phyloP scores from a whole-genome alignment of 352 stramenopile genomes.

The Phytopythium litorale region DNA sequence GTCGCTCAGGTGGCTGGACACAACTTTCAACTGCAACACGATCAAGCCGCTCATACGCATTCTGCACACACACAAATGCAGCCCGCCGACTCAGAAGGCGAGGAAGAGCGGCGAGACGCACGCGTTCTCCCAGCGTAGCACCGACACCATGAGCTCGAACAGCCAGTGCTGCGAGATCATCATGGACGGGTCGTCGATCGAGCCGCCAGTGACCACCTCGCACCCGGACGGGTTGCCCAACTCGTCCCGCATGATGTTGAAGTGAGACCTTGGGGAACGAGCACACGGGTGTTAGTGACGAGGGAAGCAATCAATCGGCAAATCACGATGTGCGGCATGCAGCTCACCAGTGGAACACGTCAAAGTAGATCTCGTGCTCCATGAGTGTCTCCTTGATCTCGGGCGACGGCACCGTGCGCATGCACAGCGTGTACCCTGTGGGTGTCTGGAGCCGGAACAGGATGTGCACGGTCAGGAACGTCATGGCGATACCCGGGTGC shows the following conservation, averaged over 20 bases:
- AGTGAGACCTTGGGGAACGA: constrained; percentile 32
- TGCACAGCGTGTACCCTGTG: constrained; percentile 52
- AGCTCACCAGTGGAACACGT: constrained; percentile 56
- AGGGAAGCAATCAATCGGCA: not conserved
- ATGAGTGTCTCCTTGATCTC: constrained; percentile 38
- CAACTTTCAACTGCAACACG: too few relatives aligned
- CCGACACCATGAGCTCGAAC: constrained; percentile 61
- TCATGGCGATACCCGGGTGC: constrained; percentile 33
- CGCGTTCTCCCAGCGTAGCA: constrained; percentile 54
- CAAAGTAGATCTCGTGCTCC: constrained; percentile 53
- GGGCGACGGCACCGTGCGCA: constrained; percentile 50
- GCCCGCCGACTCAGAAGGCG: constrained; percentile 8
- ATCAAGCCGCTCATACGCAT: too few relatives aligned
- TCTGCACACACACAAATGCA: too few relatives aligned
- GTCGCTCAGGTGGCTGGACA: too few relatives aligned
- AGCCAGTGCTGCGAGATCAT: constrained; percentile 56
- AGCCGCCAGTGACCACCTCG: constrained; percentile 51
- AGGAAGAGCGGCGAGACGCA: constrained; percentile 48
- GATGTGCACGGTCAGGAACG: constrained; percentile 55
- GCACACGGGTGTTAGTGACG: not conserved
- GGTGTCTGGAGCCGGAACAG: constrained; percentile 57
- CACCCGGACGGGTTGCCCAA: constrained; percentile 30
- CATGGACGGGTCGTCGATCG: constrained; percentile 44
- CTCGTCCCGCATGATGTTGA: constrained; percentile 46
- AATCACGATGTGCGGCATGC: not conserved